These are phyloP conservation scores for Vitis riparia DNA, from an alignment of 164 flowering plant species.

Conservation along the genomic window DNA sequence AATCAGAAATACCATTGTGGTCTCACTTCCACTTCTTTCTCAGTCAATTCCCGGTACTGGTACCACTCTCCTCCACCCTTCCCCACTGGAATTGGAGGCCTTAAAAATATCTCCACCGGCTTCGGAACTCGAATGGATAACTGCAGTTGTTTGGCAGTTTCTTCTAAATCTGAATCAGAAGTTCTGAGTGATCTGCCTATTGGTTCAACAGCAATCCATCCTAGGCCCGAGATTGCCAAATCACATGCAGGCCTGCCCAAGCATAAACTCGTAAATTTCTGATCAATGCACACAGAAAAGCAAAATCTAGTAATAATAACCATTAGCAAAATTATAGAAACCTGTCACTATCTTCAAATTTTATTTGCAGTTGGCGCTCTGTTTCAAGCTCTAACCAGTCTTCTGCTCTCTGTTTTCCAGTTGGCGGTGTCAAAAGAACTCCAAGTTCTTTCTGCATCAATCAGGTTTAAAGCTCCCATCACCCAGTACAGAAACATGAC, in stretches of 20 bases:
- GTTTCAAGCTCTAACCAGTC: conserved; percentile 80
- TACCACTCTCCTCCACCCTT: conserved; percentile 61
- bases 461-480: neutral
- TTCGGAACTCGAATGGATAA: conserved; percentile 38
- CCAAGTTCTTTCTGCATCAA: conserved; percentile 78
- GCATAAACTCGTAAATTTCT: neutral
- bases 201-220: conserved; percentile 84
- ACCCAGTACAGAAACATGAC: neutral
- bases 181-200: conserved; percentile 14
- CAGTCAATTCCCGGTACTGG: conserved; percentile 54
- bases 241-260: conserved; percentile 82
- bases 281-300: too few species aligned
- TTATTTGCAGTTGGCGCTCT: conserved; percentile 42
- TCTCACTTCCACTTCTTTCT: conserved; percentile 57
- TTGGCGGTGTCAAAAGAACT: conserved; percentile 72
- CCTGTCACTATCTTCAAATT: conserved; percentile 26
- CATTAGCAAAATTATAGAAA: conserved; percentile 8
- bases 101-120: too few species aligned
- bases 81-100: conserved; percentile 70
- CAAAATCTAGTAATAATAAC: too few species aligned
- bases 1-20: conserved; percentile 66
- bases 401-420: conserved; percentile 47
- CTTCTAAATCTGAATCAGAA: conserved; percentile 15
- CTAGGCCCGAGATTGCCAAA: conserved; percentile 91
- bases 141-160: conserved; percentile 35